Evolutionary conservation across 495 filamentous ascomycete genomes (phyloP), one percentile per base, ranked within the genome.

Genomic region (Aspergillus coremiiformis): DNA sequence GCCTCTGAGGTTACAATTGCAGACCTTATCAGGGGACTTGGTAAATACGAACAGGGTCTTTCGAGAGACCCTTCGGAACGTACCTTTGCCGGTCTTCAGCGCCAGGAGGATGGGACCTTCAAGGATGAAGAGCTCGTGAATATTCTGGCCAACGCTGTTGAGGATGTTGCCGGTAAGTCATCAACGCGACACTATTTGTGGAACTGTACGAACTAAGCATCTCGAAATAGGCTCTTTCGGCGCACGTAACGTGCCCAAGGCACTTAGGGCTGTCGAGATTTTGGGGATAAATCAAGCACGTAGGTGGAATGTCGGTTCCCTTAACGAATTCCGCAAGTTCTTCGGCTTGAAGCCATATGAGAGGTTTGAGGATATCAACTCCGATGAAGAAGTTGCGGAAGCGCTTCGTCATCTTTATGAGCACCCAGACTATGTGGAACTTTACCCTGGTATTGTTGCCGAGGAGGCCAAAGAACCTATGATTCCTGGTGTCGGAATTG

Each of bases 301-400:
- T 49, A 69, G 68, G 41, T 85, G 82, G 82, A 70, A 79, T 14
- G 68, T 82, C 9, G 78, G 76, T 4, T 81, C 79, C 26, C 66
- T 84, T 24, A 83, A 84, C 53, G 80, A 84, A 62, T 84, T 84
- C 68, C 75, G 82, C 19, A 74, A 77, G 54, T 84, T 83, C 65
- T 79, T 85, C 54, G 65, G 68, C 15, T 58, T 83, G 54, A 79
- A 79, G 66, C 61, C 69, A 4, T 77, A 83, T 50, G 75, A 81
- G 4, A 77, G 71, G 0, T 85, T 84, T 53, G 79, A 84, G 60
- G 78, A 81, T 39, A 79, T 84, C 55, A 84, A 84, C 61, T 75
- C 77, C n/a, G 74, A 84, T 52, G 75, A 73, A 0, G 65, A 74
- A 21, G 74, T 82, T 47, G 76, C 79, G 14, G 66, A 76, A 29